Conservation (phyloP, 352 stramenopile species). For the Pythium utonaiense region DNA sequence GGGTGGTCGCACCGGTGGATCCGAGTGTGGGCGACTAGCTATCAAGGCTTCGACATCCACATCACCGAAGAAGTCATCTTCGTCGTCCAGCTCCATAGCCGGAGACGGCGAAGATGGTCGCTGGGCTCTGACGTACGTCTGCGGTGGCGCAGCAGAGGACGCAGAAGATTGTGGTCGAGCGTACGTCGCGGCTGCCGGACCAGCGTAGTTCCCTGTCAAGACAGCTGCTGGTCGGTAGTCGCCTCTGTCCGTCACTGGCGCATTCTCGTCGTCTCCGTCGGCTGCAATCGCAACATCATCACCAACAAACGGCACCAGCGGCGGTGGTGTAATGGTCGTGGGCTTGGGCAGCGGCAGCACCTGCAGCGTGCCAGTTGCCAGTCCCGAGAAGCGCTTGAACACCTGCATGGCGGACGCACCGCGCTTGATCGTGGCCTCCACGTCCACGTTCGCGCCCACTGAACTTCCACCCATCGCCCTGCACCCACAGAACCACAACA, state of each 20-base stretch:
- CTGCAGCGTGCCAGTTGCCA: not conserved
- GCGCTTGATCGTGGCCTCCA: constrained; percentile 21
- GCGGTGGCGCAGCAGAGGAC: not conserved
- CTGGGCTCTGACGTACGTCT: not conserved
- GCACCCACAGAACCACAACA: not conserved
- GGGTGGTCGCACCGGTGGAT: not conserved
- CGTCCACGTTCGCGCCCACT: not conserved
- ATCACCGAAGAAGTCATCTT: constrained; percentile 24
- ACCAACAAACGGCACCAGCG: constrained; percentile 18
- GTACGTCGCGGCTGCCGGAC: not conserved
- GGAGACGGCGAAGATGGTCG: constrained; percentile 7
- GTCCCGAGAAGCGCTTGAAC: constrained; percentile 14
- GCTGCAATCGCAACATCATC: not conserved
- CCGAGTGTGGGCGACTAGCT: not conserved
- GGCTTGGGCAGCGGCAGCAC: constrained; percentile 6
- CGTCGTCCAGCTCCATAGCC: constrained; percentile 11
- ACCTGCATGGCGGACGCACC: constrained; percentile 13
- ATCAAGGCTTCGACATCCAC: constrained; percentile 27
- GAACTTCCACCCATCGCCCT: constrained; percentile 7
- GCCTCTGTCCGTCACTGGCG: constrained; percentile 8
- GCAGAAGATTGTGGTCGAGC: not conserved
- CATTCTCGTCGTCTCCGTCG: constrained; percentile 21
- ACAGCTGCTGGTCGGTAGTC: not conserved
- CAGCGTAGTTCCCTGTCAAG: not conserved
- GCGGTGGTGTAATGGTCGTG: not conserved